Base-by-base conservation (phyloP, 805 yeast genomes). In the Ogataea wickerhamii region DNA sequence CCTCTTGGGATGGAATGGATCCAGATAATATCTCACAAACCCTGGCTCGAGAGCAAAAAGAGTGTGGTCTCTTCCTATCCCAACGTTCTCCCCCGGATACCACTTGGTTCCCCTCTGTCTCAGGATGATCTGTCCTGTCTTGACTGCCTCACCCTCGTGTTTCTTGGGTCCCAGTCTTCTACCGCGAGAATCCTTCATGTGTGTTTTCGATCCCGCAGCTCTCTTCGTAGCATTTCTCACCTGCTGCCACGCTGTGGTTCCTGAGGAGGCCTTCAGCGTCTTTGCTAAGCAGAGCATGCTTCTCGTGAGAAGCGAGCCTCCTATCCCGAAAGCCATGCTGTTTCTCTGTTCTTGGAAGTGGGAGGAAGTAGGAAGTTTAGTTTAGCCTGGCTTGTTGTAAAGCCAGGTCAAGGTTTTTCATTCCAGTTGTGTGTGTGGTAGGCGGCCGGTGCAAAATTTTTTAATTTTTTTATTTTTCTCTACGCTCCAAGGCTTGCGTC, bases 1-100 rank as follows among this genome's bases (percentile, higher is more conserved):
- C 58, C 97, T 79, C 59, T 79, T 77, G 29, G 98, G 97, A 57
- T 93, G 98, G 72, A 93, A 93, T 4, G 98, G 98, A 67, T 93
- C 96, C 44, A 82, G 67, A 63, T 93, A 93, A 64, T 77, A 93
- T 47, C 94, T 76, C 21, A 91, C 97, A 60, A 70, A 87, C 18
- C 98, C 98, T 3, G 96, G 96, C 58, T 93, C 98, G 24, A 70
- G 54, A 3, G 98, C 96, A 61, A 71, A 87, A 22, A 93, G 74
- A 2, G 98, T 91, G 61, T 89, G 97, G 61, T 93, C 98, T 53
- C 78, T 82, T 46, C 98, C 98, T 44, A 91, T 86, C 6, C 80
- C 80, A 8, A 79, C 84, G 52, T 93, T 89, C 49, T 85, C 94
- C 23, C 98, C 98, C 0, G 98, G 98, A 56, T 79, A 93, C 61